Percentiles rank a stretch among this genome's conserved stretches.
phyloP scores from a whole-genome alignment of 2,329 filamentous ascomycete genomes.

The Neocucurbitaria cava region DNA sequence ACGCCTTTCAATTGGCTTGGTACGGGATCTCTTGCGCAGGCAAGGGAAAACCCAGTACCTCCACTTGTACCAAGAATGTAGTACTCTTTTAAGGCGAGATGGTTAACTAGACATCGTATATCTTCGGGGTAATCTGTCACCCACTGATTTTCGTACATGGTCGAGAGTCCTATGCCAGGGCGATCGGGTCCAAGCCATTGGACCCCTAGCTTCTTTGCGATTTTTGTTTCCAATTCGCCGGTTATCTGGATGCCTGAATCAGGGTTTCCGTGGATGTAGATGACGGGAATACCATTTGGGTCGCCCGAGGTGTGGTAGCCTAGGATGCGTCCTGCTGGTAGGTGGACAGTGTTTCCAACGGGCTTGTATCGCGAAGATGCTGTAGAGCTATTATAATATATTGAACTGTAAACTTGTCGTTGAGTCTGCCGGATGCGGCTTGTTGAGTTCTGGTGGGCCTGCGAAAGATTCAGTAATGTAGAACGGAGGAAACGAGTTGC shows the following conservation, averaged over 20 bases:
- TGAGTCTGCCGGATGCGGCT: no score
- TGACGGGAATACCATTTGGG: not conserved
- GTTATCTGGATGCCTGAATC: not conserved
- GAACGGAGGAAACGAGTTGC: no score
- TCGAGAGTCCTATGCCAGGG: not conserved
- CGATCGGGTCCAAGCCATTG: not conserved
- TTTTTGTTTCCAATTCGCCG: not conserved
- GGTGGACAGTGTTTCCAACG: no score
- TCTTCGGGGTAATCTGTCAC: not conserved
- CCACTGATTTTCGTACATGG: not conserved
- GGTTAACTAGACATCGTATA: not conserved
- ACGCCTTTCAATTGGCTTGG: not conserved
- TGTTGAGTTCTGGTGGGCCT: no score
- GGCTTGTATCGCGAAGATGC: no score
- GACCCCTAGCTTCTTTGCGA: not conserved
- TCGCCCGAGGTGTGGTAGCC: not conserved
- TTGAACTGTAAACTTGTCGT: no score
- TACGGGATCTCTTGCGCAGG: not conserved
- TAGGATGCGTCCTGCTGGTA: not conserved
- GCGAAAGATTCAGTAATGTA: no score
- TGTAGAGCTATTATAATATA: no score
- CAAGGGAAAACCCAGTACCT: not conserved
- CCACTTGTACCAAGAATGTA: not conserved
- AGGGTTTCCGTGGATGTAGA: not conserved
- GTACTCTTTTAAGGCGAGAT: not conserved